A percentile compares a stretch with the other conserved stretches of the same genome.
phyloP scores from a whole-genome alignment of 192 early-diverging fungal species.

The Umbelopsis sp. region DNA sequence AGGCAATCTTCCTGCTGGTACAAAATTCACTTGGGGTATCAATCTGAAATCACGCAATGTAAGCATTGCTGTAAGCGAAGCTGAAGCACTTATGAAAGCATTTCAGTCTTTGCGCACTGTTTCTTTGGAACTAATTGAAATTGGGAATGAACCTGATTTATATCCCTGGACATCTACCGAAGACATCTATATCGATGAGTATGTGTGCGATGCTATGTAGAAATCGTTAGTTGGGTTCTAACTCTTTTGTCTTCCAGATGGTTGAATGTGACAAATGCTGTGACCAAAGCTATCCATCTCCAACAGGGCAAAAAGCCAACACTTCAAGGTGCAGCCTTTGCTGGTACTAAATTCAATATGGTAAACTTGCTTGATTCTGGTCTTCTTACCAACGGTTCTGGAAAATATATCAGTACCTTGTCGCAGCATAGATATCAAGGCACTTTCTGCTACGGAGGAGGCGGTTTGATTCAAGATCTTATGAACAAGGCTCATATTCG shows the following conservation, averaged over 20 bases:
- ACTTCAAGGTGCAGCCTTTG: slow-evolving; percentile 12
- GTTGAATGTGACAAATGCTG: neutral
- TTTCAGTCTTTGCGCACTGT: neutral
- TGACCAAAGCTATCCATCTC: neutral
- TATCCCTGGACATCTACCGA: neutral
- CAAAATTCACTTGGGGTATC: neutral
- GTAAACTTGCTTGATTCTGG: neutral
- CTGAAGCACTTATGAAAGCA: neutral
- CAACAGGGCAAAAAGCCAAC: neutral
- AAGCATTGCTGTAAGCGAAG: slow-evolving; percentile 1
- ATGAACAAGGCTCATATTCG: slow-evolving; percentile 7
- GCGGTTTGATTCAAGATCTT: neutral
- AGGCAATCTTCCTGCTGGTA: neutral
- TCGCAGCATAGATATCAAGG: slow-evolving; percentile 18
- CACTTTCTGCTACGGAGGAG: neutral
- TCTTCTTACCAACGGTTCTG: neutral
- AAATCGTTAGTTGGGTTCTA: too few species aligned
- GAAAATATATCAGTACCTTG: neutral
- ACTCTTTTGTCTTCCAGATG: neutral
- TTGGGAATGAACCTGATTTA: slow-evolving; percentile 2
- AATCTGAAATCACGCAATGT: slow-evolving; percentile 5
- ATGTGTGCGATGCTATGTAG: neutral
- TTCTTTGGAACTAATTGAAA: neutral
- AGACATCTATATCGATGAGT: neutral
- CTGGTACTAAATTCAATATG: neutral